These are phyloP conservation scores for Volvariella volvacea DNA, from an alignment of 1,284 basidiomycete species.

Conservation along the genomic window DNA sequence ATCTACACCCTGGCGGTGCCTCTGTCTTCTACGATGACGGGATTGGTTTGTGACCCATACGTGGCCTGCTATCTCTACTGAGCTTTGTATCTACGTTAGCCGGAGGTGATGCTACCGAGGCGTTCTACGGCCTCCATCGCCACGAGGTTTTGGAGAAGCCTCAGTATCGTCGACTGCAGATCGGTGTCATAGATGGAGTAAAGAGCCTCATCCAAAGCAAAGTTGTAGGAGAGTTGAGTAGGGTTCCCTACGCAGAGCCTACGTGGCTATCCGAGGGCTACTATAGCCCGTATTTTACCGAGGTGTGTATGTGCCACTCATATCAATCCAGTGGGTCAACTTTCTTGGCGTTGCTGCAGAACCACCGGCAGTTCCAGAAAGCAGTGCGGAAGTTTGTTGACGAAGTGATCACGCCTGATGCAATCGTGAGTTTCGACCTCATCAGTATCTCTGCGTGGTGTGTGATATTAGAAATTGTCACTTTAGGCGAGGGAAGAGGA, in stretches of 20 bases:
- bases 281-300: constrained; percentile 63
- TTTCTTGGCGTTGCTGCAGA: constrained; percentile 13
- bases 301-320: constrained; percentile 30
- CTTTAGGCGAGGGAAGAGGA: constrained; percentile 53
- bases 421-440: constrained; percentile 22
- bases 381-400: constrained; percentile 51
- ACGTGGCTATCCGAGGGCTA: constrained; percentile 68
- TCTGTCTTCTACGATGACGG: constrained; percentile 68
- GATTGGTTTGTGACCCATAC: constrained; percentile 44
- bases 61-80: neutral
- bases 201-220: constrained; percentile 48
- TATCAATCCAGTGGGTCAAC: neutral
- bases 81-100: constrained; percentile 31
- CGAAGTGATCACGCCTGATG: constrained; percentile 55
- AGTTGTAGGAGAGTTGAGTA: constrained; percentile 51
- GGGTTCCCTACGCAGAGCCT: constrained; percentile 81
- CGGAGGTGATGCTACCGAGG: constrained; percentile 80
- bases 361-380: constrained; percentile 53
- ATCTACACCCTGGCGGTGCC: constrained; percentile 77
- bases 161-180: constrained; percentile 64
- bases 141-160: constrained; percentile 73
- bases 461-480: neutral
- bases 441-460: neutral
- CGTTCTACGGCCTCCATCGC: constrained; percentile 80
- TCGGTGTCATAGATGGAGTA: constrained; percentile 67